These are phyloP conservation scores for Micractinium sp. DNA, from an alignment of 139 green algal genomes.

Conservation along the genomic window DNA sequence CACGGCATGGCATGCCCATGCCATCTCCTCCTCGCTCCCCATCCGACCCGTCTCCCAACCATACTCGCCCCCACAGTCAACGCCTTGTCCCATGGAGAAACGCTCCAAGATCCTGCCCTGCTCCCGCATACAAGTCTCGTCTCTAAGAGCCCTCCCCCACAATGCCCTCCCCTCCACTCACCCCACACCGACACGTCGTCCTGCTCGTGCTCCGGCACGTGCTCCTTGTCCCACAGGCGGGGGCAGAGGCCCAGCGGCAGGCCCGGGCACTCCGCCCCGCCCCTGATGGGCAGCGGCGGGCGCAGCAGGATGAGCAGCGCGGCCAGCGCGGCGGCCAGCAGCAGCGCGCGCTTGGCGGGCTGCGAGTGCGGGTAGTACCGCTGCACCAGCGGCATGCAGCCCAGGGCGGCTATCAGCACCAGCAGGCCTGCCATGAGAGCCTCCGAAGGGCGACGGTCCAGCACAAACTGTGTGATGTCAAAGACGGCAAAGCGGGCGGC, in stretches of 20 bases:
- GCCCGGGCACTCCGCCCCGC: slow-evolving; percentile 74
- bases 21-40: too few relatives aligned
- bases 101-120: not conserved
- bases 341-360: slow-evolving; percentile 41
- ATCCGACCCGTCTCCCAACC: not conserved
- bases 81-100: not conserved
- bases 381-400: slow-evolving; percentile 74
- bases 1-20: not conserved
- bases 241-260: slow-evolving; percentile 86
- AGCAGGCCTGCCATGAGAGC: slow-evolving; percentile 77
- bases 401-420: slow-evolving; percentile 60
- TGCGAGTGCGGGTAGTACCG: slow-evolving; percentile 44
- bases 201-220: slow-evolving; percentile 81
- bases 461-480: slow-evolving; percentile 75
- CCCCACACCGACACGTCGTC: slow-evolving; percentile 90
- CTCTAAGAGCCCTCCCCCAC: too few relatives aligned
- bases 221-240: slow-evolving; percentile 88
- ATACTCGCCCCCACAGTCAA: not conserved
- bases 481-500: slow-evolving; percentile 88
- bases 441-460: slow-evolving; percentile 73
- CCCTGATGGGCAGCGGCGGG: slow-evolving; percentile 84
- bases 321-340: slow-evolving; percentile 47
- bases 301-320: slow-evolving; percentile 67
- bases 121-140: not conserved
- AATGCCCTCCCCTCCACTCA: not conserved